These are phyloP conservation scores for Ettlia oleoabundans DNA, from an alignment of 139 green algal genomes.

Conservation along the genomic window DNA sequence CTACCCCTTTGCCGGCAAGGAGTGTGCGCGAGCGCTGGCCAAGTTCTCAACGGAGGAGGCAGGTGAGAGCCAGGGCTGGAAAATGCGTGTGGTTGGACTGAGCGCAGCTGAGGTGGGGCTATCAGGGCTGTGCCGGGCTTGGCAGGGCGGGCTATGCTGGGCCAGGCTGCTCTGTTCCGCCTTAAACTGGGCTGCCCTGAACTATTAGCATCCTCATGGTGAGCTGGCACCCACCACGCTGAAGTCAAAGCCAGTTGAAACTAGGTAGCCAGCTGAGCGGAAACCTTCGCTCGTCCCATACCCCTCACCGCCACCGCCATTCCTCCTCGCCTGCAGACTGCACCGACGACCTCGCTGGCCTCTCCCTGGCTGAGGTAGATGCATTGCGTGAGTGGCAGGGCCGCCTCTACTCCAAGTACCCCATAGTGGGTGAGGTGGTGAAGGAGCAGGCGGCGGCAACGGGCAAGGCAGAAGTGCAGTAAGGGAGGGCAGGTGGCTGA, in stretches of 20 bases:
- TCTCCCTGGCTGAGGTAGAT: conserved; percentile 67
- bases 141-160: too few species aligned
- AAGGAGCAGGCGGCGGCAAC: not conserved
- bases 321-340: conserved; percentile 59
- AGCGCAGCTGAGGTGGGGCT: too few species aligned
- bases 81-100: too few species aligned
- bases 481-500: not conserved
- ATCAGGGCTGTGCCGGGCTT: too few species aligned
- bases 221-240: too few species aligned
- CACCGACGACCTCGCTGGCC: conserved; percentile 65
- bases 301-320: not conserved
- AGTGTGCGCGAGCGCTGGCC: conserved; percentile 84
- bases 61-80: not conserved
- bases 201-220: too few species aligned
- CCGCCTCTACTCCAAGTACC: conserved; percentile 80
- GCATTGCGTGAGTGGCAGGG: conserved; percentile 78
- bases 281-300: too few species aligned
- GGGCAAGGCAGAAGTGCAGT: not conserved
- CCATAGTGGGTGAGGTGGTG: conserved; percentile 60
- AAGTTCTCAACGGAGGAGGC: conserved; percentile 73
- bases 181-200: too few species aligned
- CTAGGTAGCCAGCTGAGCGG: too few species aligned
- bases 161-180: too few species aligned
- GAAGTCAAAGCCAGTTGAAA: too few species aligned
- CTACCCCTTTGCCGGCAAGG: conserved; percentile 87